Percentiles rank a stretch among this genome's conserved stretches.
Evolutionary conservation across 192 early-diverging fungal genomes (phyloP).

Genomic region (Phycomyces nitens): DNA sequence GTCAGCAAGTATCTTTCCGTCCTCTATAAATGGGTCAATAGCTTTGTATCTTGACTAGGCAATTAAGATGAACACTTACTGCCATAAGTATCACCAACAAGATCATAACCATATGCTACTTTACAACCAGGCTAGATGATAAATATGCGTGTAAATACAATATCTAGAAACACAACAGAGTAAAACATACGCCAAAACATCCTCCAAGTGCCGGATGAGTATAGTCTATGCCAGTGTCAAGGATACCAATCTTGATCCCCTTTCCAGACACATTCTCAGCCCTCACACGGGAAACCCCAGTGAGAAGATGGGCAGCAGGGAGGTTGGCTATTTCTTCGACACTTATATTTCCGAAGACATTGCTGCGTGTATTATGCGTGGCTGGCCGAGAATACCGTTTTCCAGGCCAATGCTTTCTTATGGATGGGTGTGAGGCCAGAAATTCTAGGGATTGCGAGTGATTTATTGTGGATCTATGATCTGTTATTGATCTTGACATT

Average conservation of each 20-base stretch:
- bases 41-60: background rate
- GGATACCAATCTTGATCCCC: slow-evolving; percentile 61
- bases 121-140: slow-evolving; percentile 38
- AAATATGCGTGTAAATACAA: background rate
- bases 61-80: background rate
- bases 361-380: background rate
- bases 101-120: slow-evolving; percentile 59
- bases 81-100: slow-evolving; percentile 57
- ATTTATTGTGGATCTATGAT: too few species aligned
- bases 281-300: slow-evolving; percentile 48
- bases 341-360: background rate
- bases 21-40: slow-evolving; percentile 3
- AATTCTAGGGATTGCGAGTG: too few species aligned
- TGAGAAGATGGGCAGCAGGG: slow-evolving; percentile 41
- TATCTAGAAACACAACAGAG: background rate
- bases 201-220: slow-evolving; percentile 59
- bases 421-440: background rate
- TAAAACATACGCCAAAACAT: slow-evolving; percentile 48
- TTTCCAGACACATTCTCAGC: slow-evolving; percentile 46
- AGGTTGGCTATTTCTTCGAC: slow-evolving; percentile 12
- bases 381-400: background rate
- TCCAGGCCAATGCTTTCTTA: background rate
- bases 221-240: slow-evolving; percentile 61
- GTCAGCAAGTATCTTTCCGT: slow-evolving; percentile 3
- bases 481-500: background rate